Evolutionary conservation across 306 rosid species (phyloP), one percentile per base, ranked within the genome.

Genomic region (Abrus precatorius): DNA sequence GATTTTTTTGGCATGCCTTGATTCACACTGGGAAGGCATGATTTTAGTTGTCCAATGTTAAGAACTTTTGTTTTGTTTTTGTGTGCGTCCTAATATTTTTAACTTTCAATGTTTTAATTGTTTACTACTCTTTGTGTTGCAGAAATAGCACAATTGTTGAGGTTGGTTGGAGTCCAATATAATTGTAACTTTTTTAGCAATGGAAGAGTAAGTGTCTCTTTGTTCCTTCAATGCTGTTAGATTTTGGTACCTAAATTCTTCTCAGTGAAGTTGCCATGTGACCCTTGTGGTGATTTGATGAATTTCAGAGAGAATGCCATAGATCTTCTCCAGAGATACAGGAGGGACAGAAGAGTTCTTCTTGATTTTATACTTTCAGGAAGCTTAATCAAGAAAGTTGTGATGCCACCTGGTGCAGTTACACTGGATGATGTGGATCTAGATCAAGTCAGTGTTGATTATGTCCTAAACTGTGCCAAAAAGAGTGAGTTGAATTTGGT

Each of bases 391-490:
- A 91, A 95, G 97, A 95, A 93, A 85, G 99, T 95, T 80, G 87
- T 88, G 47, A 95, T 95, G 98, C 99, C 99, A 74, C 99, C 98
- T 9, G 99, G 99, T 11, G 97, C 99, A 0, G 98, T 93, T 79
- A 89, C 98, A 0, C 93, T 95, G 6, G 99, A 95, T 80, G 99
- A 95, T 55, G 97, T 95, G 81, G 98, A 95, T 95, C 89, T 95
- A 10, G 98, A 95, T 83, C 99, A 95, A 95, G 94, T 95, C 73
- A 95, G 99, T 72, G 93, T 95, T 79, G 97, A 95, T 89, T 89
- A 87, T 87, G 97, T 92, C 61, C 92, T 95, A 83, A 89, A 85
- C 70, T 95, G 99, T 88, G 94, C 97, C 8, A 93, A 79, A 85
- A 92, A 88, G 86, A 92, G 99, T 95, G 62, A 76, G 80, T 72